These are phyloP conservation scores for Rhododendron molle DNA, from an alignment of 148 eudicot genomes.

Conservation along the genomic window DNA sequence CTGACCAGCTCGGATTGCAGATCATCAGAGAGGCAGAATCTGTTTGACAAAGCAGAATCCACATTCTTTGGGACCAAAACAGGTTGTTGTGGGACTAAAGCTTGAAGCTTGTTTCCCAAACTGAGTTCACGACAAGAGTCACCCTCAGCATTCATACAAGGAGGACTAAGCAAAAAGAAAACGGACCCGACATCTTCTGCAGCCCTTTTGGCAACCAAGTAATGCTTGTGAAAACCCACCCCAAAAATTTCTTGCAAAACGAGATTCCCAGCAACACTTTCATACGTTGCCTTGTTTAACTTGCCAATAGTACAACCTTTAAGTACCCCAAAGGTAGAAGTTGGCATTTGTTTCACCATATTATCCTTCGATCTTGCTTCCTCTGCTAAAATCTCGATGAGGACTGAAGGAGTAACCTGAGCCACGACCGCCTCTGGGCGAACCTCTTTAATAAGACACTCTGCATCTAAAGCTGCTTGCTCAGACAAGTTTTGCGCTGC, in stretches of 20 bases:
- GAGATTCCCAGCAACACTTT: background rate
- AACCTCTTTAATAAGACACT: slow-evolving; percentile 1
- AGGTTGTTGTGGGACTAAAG: background rate
- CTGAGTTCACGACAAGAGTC: background rate
- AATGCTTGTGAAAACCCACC: background rate
- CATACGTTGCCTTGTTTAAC: background rate
- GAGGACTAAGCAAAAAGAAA: slow-evolving; percentile 1
- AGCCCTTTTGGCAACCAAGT: slow-evolving; percentile 6
- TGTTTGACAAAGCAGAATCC: background rate
- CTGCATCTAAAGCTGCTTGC: background rate
- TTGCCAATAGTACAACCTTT: background rate
- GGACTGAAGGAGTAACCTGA: background rate
- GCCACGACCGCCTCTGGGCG: background rate
- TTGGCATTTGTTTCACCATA: background rate
- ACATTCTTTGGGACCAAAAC: background rate
- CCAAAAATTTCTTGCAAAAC: slow-evolving; percentile 6
- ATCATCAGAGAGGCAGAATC: background rate
- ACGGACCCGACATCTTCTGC: background rate
- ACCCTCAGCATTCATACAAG: background rate
- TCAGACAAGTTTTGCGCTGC: background rate
- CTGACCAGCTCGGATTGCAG: background rate
- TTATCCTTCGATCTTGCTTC: background rate
- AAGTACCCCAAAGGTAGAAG: background rate
- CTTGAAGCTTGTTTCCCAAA: background rate
- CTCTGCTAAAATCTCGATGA: background rate